Conservation (phyloP, 306 rosid species). For the Pueraria montana region DNA sequence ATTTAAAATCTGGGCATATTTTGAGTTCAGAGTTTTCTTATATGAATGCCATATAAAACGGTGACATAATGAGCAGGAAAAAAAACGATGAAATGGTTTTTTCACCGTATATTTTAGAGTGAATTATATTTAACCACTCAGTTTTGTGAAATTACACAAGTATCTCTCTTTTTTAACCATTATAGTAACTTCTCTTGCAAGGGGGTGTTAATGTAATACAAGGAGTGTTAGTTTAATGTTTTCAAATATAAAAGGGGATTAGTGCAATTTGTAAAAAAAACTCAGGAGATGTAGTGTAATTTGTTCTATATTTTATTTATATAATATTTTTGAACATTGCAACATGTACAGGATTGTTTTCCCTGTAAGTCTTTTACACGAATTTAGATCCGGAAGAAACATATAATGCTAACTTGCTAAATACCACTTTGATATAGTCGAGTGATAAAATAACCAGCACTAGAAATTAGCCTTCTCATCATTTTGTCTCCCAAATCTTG, state of each 20-base stretch:
- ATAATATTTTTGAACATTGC: neutral
- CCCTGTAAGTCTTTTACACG: neutral
- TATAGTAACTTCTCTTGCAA: too few relatives aligned
- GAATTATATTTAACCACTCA: too few relatives aligned
- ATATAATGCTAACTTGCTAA: neutral
- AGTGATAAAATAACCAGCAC: neutral
- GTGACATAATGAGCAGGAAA: neutral
- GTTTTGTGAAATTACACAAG: too few relatives aligned
- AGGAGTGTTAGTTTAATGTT: too few relatives aligned
- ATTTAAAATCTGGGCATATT: neutral
- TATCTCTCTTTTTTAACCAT: too few relatives aligned
- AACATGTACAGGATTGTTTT: neutral
- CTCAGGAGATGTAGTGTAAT: too few relatives aligned
- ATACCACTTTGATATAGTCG: neutral
- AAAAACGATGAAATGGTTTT: neutral
- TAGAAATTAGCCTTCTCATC: neutral
- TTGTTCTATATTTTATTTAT: too few relatives aligned
- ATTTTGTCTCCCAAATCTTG: neutral
- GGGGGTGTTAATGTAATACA: too few relatives aligned
- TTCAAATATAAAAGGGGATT: too few relatives aligned
- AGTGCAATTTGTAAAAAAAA: too few relatives aligned
- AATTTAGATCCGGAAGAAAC: neutral
- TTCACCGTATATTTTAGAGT: neutral
- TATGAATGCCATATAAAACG: neutral
- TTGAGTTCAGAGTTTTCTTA: neutral